These are phyloP conservation scores for Saksenaea oblongispora DNA, from an alignment of 371 early-diverging fungal species.

Conservation along the genomic window DNA sequence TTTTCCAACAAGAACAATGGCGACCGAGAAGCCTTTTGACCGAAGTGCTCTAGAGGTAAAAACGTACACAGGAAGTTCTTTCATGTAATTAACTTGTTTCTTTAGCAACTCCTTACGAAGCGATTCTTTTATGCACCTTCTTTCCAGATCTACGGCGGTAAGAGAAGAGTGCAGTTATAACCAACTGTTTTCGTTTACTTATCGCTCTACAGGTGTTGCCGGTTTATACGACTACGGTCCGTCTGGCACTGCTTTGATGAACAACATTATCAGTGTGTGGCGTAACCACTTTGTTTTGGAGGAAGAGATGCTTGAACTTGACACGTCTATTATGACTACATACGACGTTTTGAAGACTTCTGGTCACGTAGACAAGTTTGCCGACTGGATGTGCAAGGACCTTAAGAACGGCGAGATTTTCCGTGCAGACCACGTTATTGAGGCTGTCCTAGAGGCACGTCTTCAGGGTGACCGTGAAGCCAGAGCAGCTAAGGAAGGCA, in stretches of 20 bases:
- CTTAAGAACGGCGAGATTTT: slow-evolving; percentile 92
- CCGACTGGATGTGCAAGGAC: slow-evolving; percentile 99
- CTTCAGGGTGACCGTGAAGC: slow-evolving; percentile 82
- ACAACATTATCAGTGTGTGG: slow-evolving; percentile 94
- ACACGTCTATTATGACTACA: slow-evolving; percentile 97
- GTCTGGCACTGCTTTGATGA: slow-evolving; percentile 92
- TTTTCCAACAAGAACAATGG: slow-evolving; percentile 5
- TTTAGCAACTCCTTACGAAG: slow-evolving; percentile 73
- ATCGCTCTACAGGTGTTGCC: slow-evolving; percentile 73
- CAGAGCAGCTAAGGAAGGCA: slow-evolving; percentile 58
- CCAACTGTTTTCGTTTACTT: not conserved
- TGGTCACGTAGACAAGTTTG: slow-evolving; percentile 99
- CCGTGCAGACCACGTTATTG: slow-evolving; percentile 99
- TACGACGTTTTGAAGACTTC: slow-evolving; percentile 98
- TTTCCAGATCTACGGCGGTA: slow-evolving; percentile 94
- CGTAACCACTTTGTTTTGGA: slow-evolving; percentile 97
- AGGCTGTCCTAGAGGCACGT: slow-evolving; percentile 88
- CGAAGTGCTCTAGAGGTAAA: slow-evolving; percentile 61
- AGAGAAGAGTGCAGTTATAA: not conserved
- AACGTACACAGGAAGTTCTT: slow-evolving; percentile 29
- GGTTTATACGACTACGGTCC: slow-evolving; percentile 99
- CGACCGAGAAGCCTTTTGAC: slow-evolving; percentile 50
- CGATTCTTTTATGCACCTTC: slow-evolving; percentile 98
- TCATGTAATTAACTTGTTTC: not conserved
- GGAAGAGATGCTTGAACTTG: slow-evolving; percentile 99